These are phyloP conservation scores for Syzygium aromaticum DNA, from an alignment of 345 rosid species.

Conservation along the genomic window DNA sequence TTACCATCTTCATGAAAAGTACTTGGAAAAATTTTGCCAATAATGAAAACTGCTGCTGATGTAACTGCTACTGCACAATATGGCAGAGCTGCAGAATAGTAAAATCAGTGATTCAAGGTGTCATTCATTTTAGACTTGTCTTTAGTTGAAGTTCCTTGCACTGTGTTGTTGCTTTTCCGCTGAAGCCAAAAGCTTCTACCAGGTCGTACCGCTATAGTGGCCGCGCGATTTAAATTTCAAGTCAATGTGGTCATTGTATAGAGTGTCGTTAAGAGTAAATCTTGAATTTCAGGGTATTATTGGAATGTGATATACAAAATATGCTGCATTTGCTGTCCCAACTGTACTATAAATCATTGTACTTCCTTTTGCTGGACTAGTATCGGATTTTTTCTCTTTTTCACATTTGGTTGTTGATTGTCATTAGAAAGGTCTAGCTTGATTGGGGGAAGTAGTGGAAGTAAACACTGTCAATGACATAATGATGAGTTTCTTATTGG, in stretches of 20 bases:
- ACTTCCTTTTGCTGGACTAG: neutral
- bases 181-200: neutral
- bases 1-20: neutral
- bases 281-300: neutral
- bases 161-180: neutral
- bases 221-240: neutral
- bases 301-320: neutral
- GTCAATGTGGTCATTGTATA: neutral
- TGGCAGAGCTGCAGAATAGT: neutral
- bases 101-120: neutral
- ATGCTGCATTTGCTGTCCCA: neutral
- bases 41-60: neutral
- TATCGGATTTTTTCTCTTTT: neutral
- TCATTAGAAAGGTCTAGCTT: neutral
- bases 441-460: neutral
- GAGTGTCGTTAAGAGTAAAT: neutral
- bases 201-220: neutral
- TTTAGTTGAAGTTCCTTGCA: neutral
- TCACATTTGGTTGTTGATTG: neutral
- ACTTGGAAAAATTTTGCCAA: neutral
- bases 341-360: neutral
- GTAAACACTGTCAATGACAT: neutral
- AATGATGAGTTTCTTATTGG: slow-evolving; percentile 1
- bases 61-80: neutral
- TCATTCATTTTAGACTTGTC: neutral